These are phyloP conservation scores for Solanum chacoense DNA, from an alignment of 305 asterid genomes.

Conservation along the genomic window DNA sequence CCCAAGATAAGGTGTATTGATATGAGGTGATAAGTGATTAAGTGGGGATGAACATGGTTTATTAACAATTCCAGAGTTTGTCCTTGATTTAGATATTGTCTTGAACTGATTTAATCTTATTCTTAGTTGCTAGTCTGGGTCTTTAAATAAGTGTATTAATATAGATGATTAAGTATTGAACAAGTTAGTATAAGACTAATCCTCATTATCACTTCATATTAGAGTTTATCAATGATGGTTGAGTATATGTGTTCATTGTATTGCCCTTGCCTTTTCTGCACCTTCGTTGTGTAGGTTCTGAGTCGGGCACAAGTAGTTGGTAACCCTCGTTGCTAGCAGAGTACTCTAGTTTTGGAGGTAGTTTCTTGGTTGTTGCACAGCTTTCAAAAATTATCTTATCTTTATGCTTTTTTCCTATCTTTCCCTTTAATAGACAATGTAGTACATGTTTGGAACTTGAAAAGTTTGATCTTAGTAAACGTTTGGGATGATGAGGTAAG, in stretches of 20 bases:
- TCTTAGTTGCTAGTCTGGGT: not conserved
- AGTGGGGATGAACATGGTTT: not conserved
- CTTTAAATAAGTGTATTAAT: no score
- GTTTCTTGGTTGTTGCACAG: not conserved
- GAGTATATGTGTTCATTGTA: not conserved
- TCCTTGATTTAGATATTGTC: not conserved
- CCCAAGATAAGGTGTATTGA: not conserved
- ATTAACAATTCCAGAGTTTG: not conserved
- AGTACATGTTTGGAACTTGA: not conserved
- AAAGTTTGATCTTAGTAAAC: not conserved
- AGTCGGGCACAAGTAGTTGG: not conserved
- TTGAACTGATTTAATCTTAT: not conserved
- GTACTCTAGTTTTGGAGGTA: not conserved
- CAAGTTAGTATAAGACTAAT: not conserved
- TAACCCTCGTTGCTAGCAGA: not conserved
- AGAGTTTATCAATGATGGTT: not conserved
- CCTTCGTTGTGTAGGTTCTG: not conserved
- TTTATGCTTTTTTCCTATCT: not conserved
- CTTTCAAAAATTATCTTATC: not conserved
- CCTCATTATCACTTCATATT: not conserved
- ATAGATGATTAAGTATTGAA: no score
- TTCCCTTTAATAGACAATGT: not conserved
- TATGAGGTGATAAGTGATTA: not conserved
- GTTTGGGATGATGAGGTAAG: not conserved
- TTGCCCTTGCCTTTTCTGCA: not conserved